Conservation (phyloP, 2,329 filamentous ascomycete species). For the Aspergillus fischeri region DNA sequence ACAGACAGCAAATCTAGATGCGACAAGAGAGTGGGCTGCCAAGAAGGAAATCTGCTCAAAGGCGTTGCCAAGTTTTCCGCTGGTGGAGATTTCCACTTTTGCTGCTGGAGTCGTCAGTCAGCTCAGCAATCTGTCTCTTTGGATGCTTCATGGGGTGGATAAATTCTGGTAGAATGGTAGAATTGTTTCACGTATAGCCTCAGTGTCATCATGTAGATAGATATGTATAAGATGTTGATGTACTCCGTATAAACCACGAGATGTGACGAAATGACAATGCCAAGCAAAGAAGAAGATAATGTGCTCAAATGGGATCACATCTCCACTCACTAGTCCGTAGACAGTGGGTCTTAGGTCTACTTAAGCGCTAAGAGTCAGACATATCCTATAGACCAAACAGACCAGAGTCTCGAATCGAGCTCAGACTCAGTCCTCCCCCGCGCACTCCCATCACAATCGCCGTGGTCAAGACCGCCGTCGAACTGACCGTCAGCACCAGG, state of each 20-base stretch:
- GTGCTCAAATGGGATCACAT: background rate
- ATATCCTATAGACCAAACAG: no score
- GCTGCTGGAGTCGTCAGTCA: no score
- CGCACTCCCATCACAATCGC: background rate
- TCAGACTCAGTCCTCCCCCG: background rate
- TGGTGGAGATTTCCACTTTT: background rate
- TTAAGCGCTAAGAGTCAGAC: background rate
- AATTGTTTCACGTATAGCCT: no score
- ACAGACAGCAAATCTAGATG: background rate
- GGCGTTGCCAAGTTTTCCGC: conserved; percentile 1
- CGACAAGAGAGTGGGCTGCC: background rate
- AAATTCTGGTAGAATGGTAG: no score
- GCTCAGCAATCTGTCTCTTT: no score
- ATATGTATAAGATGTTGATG: no score
- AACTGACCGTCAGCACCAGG: background rate
- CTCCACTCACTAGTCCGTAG: background rate
- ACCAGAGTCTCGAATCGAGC: background rate
- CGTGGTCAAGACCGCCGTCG: background rate
- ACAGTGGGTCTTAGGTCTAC: no score
- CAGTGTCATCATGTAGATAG: no score
- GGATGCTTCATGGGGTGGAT: no score
- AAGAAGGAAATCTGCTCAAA: conserved; percentile 4
- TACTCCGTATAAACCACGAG: no score
- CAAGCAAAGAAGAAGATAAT: background rate
- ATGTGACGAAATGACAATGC: no score